A percentile compares a stretch with the other conserved stretches of the same genome.
phyloP scores from a whole-genome alignment of 2,329 filamentous ascomycete genomes.

The Didymella pinodella region DNA sequence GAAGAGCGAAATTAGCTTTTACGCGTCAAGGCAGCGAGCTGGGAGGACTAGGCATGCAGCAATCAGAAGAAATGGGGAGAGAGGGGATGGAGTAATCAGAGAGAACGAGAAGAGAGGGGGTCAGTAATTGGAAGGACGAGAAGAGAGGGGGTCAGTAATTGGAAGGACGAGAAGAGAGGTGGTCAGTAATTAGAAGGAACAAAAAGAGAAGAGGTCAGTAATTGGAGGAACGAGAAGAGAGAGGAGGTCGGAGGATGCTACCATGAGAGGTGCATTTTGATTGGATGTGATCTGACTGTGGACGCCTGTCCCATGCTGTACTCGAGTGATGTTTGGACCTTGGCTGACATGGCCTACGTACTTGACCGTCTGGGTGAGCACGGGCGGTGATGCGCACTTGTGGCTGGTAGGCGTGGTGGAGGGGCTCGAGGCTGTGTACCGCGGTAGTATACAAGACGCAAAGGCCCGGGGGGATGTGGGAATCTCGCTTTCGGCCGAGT shows the following conservation, averaged over 20 bases:
- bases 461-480: background rate
- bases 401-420: background rate
- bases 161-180: too few relatives aligned
- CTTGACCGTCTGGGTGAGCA: background rate
- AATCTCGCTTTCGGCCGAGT: background rate
- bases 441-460: background rate
- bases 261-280: background rate
- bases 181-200: too few relatives aligned
- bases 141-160: too few relatives aligned
- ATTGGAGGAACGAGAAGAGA: background rate
- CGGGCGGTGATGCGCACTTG: background rate
- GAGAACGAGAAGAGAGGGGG: too few relatives aligned
- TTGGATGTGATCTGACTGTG: background rate
- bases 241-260: background rate
- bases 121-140: too few relatives aligned
- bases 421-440: background rate
- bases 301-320: background rate
- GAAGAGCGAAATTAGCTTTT: background rate
- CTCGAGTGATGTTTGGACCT: background rate
- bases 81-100: too few relatives aligned
- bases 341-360: slow-evolving; percentile 2
- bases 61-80: background rate
- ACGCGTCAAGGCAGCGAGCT: background rate
- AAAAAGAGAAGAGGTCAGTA: too few relatives aligned
- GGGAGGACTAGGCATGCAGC: background rate